Conservation (phyloP, 495 filamentous ascomycete genomes). For the Neurospora cerealis region DNA sequence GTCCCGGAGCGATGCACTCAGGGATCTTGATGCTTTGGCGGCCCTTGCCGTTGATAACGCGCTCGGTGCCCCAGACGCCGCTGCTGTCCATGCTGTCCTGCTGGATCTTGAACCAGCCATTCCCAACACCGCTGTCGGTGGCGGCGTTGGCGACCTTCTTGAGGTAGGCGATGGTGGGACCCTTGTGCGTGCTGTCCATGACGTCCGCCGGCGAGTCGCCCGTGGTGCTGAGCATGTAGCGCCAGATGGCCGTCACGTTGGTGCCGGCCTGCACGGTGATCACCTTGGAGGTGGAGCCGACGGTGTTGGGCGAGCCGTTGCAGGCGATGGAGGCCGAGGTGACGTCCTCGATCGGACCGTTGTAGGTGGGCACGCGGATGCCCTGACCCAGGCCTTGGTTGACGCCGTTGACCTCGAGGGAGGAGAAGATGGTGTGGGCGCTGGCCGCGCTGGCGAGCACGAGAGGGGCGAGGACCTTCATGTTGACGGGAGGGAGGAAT, state of each 20-base stretch:
- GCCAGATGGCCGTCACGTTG: constrained; percentile 32
- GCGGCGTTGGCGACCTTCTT: constrained; percentile 40
- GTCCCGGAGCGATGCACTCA: constrained; percentile 32
- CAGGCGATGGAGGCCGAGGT: constrained; percentile 40
- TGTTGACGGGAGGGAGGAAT: constrained; percentile 2
- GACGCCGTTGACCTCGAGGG: constrained; percentile 19
- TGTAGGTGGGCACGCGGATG: constrained; percentile 21
- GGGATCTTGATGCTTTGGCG: constrained; percentile 35
- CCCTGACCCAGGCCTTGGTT: constrained; percentile 19
- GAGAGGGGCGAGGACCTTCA: constrained; percentile 20
- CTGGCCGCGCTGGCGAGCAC: constrained; percentile 16
- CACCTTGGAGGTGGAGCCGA: constrained; percentile 25
- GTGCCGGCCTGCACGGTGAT: constrained; percentile 23
- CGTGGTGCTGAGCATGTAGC: constrained; percentile 32
- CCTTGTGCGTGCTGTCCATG: constrained; percentile 36
- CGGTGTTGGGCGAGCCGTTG: constrained; percentile 47
- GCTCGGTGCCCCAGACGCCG: constrained; percentile 34
- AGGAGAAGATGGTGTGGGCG: constrained; percentile 25
- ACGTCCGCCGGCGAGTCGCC: constrained; percentile 32
- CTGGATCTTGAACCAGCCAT: constrained; percentile 44
- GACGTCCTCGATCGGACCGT: constrained; percentile 44
- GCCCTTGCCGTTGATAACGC: constrained; percentile 38
- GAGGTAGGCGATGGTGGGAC: constrained; percentile 38
- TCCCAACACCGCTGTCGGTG: constrained; percentile 30
- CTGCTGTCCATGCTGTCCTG: constrained; percentile 31